Evolutionary conservation across 1,284 basidiomycete species (phyloP).

Genomic region (Marasmius oreades): DNA sequence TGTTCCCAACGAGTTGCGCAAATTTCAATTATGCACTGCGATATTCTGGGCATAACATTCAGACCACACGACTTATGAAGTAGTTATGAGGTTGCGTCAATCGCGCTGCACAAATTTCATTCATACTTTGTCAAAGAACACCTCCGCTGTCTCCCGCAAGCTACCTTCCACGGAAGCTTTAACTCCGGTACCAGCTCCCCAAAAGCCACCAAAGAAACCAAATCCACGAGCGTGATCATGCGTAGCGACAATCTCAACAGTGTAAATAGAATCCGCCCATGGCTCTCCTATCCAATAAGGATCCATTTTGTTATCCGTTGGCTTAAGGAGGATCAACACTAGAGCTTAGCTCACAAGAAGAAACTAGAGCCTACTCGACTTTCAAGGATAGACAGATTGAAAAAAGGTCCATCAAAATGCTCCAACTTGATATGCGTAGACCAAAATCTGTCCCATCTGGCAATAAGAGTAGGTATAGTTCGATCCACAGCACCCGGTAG

Average conservation of each 20-base stretch:
- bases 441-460: constrained; percentile 18
- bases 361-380: constrained; percentile 17
- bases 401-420: constrained; percentile 21
- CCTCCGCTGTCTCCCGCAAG: constrained; percentile 22
- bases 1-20: too few relatives aligned
- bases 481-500: constrained; percentile 16
- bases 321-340: constrained; percentile 6
- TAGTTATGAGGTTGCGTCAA: neutral
- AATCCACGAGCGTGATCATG: constrained; percentile 12
- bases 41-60: too few relatives aligned
- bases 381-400: constrained; percentile 17
- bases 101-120: neutral
- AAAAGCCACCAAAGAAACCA: constrained; percentile 17
- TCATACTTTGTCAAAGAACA: constrained; percentile 22
- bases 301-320: constrained; percentile 13
- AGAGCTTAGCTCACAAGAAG: neutral
- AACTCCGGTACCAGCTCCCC: constrained; percentile 21
- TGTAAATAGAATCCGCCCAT: neutral
- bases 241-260: constrained; percentile 12
- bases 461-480: constrained; percentile 22
- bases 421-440: constrained; percentile 17
- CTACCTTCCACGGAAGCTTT: constrained; percentile 18
- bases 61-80: neutral
- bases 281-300: constrained; percentile 14
- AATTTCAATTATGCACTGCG: too few relatives aligned